Conservation (phyloP, 805 yeast species). For the Cyberlindnera lachancei region DNA sequence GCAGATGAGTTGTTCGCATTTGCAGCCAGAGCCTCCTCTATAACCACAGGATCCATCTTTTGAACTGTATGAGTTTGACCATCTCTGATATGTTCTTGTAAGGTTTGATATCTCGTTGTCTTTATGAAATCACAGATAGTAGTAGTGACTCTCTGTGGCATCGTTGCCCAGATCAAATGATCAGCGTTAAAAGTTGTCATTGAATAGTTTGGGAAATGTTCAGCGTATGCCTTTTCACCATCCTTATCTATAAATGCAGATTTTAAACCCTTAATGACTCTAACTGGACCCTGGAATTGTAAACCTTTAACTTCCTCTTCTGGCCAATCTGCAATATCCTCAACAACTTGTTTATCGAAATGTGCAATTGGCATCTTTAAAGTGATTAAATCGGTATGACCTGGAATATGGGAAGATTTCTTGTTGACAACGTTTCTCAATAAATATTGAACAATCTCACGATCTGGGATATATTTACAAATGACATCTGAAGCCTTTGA, state of each 20-base stretch:
- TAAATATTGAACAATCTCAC: constrained; percentile 27
- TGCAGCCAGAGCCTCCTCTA: too few species aligned
- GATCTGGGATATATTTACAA: constrained; percentile 18
- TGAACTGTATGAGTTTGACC: constrained; percentile 2
- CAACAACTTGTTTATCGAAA: constrained; percentile 16
- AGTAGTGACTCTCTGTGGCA: constrained; percentile 24
- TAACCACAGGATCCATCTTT: not conserved
- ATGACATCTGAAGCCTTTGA: constrained; percentile 17
- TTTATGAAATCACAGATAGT: constrained; percentile 21
- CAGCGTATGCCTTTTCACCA: constrained; percentile 18
- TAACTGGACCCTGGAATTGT: constrained; percentile 28
- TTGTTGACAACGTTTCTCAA: constrained; percentile 28
- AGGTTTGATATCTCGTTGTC: constrained; percentile 14
- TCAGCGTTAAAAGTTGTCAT: constrained; percentile 21
- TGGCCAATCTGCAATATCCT: constrained; percentile 27
- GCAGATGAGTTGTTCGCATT: too few species aligned
- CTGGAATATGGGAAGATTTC: constrained; percentile 13
- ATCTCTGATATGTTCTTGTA: constrained; percentile 13
- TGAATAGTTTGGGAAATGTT: constrained; percentile 23
- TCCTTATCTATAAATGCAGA: constrained; percentile 31
- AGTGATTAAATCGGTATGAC: constrained; percentile 15
- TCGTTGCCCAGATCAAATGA: constrained; percentile 34
- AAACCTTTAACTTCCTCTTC: constrained; percentile 14
- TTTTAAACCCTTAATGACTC: constrained; percentile 32
- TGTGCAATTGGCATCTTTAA: constrained; percentile 26